Conservation (phyloP, 345 rosid genomes). For the Arabis hirsuta region DNA sequence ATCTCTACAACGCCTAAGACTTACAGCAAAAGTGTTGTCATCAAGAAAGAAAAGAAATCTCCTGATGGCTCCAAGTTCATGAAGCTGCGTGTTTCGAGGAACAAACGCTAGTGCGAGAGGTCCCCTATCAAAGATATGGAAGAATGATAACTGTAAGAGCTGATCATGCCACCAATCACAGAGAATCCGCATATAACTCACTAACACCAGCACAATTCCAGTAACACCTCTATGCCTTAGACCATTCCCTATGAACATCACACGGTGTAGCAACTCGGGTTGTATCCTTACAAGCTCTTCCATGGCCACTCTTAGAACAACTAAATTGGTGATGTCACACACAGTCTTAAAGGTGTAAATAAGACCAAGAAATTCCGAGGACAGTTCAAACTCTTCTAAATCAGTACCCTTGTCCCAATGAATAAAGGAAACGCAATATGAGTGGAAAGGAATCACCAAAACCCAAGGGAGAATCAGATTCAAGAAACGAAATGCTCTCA, state of each 20-base stretch:
- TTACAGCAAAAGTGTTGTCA: conserved; percentile 29
- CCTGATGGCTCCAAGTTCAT: conserved; percentile 26
- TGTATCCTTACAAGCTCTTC: not conserved
- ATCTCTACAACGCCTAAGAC: too few species aligned
- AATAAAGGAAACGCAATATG: not conserved
- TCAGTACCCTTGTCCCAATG: conserved; percentile 3
- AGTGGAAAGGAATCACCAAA: conserved; percentile 23
- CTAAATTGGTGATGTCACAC: not conserved
- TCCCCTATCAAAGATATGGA: not conserved
- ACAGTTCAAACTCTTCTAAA: conserved; percentile 1
- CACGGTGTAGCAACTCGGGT: conserved; percentile 4
- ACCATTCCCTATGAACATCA: conserved; percentile 2
- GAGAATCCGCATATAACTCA: not conserved
- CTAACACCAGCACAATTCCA: not conserved
- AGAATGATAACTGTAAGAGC: conserved; percentile 18
- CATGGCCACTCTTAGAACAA: not conserved
- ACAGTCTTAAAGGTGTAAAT: not conserved
- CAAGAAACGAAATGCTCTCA: conserved; percentile 16
- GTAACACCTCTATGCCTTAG: not conserved
- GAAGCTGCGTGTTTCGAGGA: conserved; percentile 21
- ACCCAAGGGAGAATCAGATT: conserved; percentile 10
- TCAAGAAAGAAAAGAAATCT: conserved; percentile 21
- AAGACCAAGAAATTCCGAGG: conserved; percentile 9
- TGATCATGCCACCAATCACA: conserved; percentile 33
- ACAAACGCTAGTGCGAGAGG: conserved; percentile 6